These are phyloP conservation scores for Venturia nashicola DNA, from an alignment of 2,329 filamentous ascomycete genomes.

Conservation along the genomic window DNA sequence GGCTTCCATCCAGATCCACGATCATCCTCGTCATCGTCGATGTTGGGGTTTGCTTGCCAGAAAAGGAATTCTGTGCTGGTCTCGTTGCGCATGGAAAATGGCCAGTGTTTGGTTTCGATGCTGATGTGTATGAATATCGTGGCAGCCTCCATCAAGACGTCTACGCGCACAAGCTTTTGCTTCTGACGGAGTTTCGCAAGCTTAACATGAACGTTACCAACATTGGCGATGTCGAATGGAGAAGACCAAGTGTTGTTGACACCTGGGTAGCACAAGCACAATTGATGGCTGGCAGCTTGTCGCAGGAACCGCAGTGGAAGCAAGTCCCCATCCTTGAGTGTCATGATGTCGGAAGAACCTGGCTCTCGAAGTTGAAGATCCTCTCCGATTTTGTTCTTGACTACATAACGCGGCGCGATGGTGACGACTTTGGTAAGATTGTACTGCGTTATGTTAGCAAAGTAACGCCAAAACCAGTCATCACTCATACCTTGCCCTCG, in stretches of 20 bases:
- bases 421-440: conserved; percentile 95
- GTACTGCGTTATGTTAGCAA: conserved; percentile 37
- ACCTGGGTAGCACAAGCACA: conserved; percentile 85
- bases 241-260: conserved; percentile 97
- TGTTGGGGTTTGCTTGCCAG: conserved; percentile 84
- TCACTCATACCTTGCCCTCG: conserved; percentile 56
- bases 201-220: conserved; percentile 88
- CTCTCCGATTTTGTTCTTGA: conserved; percentile 86
- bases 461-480: neutral
- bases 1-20: conserved; percentile 75
- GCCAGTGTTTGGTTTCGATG: conserved; percentile 90
- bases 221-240: conserved; percentile 91
- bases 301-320: conserved; percentile 85
- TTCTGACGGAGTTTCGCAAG: conserved; percentile 81
- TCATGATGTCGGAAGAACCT: conserved; percentile 75
- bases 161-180: conserved; percentile 75
- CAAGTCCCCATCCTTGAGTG: conserved; percentile 63
- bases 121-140: conserved; percentile 89
- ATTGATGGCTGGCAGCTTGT: conserved; percentile 69
- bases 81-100: conserved; percentile 97
- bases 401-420: conserved; percentile 78
- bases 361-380: conserved; percentile 84
- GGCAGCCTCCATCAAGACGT: conserved; percentile 82
- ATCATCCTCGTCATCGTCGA: conserved; percentile 86
- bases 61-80: conserved; percentile 95